Evolutionary conservation across 1,284 basidiomycete species (phyloP), one percentile per base, ranked within the genome.

Genomic region (Nidula niveotomentosa): DNA sequence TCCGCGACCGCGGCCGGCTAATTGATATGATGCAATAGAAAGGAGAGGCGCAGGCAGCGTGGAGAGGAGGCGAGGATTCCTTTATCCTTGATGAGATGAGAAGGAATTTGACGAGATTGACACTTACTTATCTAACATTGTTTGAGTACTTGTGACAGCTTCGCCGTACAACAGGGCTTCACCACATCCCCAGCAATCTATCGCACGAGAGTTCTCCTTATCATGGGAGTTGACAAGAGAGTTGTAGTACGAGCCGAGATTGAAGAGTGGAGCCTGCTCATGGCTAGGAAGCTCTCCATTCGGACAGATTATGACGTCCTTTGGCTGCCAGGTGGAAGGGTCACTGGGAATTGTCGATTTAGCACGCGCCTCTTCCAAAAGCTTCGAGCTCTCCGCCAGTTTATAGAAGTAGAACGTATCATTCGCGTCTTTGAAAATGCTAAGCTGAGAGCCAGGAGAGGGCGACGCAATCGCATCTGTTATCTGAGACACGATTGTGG

Each of bases 61-160:
- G 1, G 81, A 77, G 44, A 96, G 80, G 4, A 98, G 73, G 9
- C 76, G 77, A 1, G 86, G 86, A 67, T 98, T 98, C 64, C 94
- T 96, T 46, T 9, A 36, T 49, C 30, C 13, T 36, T 8, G 37
- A 18, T 15, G 37, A 13, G 10, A 49, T n/a, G 8, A 34, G 13
- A 10, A 37, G 35, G 49, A 37, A 5, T 12, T 15, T 17, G 43
- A 7, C 17, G 45, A 30, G 23, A 23, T 23, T 23, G 12, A 13
- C 7, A 75, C 88, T 72, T 58, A 93, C 94, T 88, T 91, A 66
- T 98, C 94, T 1, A 98, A 79, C 84, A 98, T 84, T 0, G 94
- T 96, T 71, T 99, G 96, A 0, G 96, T 99, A 61, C 93, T 96
- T 0, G 94, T 94, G 6, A 98, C 90, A 0, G 88, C 86, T 71